Conservation (phyloP, 2,329 filamentous ascomycete species). For the Alternaria rosae region DNA sequence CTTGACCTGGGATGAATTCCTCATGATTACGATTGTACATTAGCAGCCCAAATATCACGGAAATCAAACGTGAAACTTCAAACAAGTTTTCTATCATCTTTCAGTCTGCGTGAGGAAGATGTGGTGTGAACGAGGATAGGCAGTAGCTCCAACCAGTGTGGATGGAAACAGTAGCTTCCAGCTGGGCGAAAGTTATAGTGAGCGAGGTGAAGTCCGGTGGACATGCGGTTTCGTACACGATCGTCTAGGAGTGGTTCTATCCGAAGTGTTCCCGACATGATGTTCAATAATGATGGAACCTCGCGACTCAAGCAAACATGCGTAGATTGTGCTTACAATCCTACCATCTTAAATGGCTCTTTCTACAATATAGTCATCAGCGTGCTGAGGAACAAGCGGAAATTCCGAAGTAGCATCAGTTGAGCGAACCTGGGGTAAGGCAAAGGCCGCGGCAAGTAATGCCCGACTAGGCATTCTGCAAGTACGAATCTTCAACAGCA, state of each 20-base stretch:
- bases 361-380: not conserved
- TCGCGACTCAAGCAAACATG: not conserved
- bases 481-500: not conserved
- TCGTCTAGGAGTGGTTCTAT: not conserved
- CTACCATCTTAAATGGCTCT: not conserved
- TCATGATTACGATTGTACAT: slow-evolving; percentile 23
- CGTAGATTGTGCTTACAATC: not conserved
- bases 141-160: not conserved
- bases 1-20: slow-evolving; percentile 1
- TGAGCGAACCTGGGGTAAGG: not conserved
- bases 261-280: not conserved
- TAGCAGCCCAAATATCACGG: slow-evolving; percentile 10
- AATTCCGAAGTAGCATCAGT: not conserved
- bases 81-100: not conserved
- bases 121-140: not conserved
- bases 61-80: not conserved
- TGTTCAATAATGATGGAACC: not conserved
- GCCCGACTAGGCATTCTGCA: slow-evolving; percentile 1
- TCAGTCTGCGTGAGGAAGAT: not conserved
- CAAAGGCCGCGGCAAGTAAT: slow-evolving; percentile 6
- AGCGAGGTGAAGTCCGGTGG: not conserved
- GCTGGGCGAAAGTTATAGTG: not conserved
- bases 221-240: not conserved
- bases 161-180: not conserved
- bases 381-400: not conserved